Base-by-base conservation (phyloP, 441 rosid species). In the Gossypium aridum region DNA sequence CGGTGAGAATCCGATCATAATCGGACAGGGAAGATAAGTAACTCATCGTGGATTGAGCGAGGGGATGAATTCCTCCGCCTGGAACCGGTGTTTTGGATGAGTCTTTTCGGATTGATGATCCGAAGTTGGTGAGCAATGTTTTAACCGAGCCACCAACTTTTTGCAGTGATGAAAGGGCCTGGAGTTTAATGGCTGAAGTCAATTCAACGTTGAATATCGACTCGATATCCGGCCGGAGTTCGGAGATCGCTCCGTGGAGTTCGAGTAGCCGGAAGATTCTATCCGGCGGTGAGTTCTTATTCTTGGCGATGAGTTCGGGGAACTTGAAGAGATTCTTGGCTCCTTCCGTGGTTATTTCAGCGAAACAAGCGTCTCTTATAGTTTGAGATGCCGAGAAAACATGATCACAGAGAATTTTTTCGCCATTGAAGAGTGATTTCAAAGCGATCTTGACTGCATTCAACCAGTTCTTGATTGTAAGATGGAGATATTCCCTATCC, bases 1-100 rank as follows among this genome's bases (percentile, higher is more conserved):
- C 90, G 3, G 85, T 82, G 80, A 92, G 82, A 2, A 87, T 72
- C 49, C 66, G 76, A 2, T 76, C 79, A 86, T 94, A 91, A 64
- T 92, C 94, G 43, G 88, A 82, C 71, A 92, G 91, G 72, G 88
- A 82, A 39, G 85, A 56, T 68, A 94, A 87, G 83, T 85, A 86
- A 63, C 86, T 84, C 94, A 90, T 87, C 0, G 82, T 71, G 60
- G 83, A 75, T 26, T 71, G 56, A 0, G 98, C 91, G 3, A 90
- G 82, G 0, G 88, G 79, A 14, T 92, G 94, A 73, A 73, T 51
- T n/a, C 76, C 76, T n/a, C 94, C 89, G 2, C 90, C 94, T 10
- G 78, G 47, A n/a, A 78, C 80, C 5, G 54, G 71, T 43, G 74
- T 43, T 69, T 78, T 87, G 0, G 81, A 76, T 0, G 88, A 77